Base-by-base conservation (phyloP, 225 moss, liverwort and hornwort species). In the Polytrichum commune region DNA sequence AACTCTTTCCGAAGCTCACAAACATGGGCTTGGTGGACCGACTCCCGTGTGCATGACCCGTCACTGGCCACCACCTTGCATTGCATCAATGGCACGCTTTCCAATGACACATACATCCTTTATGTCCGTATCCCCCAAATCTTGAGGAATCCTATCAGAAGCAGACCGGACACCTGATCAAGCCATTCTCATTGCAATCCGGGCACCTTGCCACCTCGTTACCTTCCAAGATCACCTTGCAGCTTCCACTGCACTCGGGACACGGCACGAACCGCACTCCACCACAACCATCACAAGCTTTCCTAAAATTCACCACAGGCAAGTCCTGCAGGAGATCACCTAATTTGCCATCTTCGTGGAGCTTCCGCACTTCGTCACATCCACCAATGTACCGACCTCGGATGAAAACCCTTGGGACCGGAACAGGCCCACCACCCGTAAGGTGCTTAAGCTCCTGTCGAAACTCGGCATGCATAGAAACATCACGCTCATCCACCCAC, bases 401-500 rank as follows among this genome's bases (percentile, higher is more conserved):
- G 74, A 91, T 83, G 63, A 91, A 91, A 6, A 91, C 64, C 19
- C 89, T 82, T 0, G 91, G 91, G 1, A 91, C 91, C 5, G 79
- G 73, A 9, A 79, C 69, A 0, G 86, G 87, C 16, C 84, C 82
- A 1, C 89, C 89, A 1, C 89, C 89, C 8, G 84, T 53, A 0
- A 91, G 83, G 70, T 72, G 78, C 67, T 79, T 77, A 18, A 91
- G 76, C 78, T 91, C 91, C 29, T 78, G 75, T 28, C 91, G 84
- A 66, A 91, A 91, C 69, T 89, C 89, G 0, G 81, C 80, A 58
- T 91, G 91, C 86, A 91, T 85, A 1, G 91, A 86, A 64, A 91
- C 89, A 64, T 91, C 91, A 1, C 91, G 82, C 79, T 91, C 91
- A 65, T 91, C 91, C 1, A 91, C 77, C 76, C 86, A 84, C 6